A percentile compares a stretch with the other conserved stretches of the same genome.
These are phyloP conservation scores for Chimonanthus praecox DNA, from an alignment of 164 flowering plant genomes.

Conservation along the genomic window DNA sequence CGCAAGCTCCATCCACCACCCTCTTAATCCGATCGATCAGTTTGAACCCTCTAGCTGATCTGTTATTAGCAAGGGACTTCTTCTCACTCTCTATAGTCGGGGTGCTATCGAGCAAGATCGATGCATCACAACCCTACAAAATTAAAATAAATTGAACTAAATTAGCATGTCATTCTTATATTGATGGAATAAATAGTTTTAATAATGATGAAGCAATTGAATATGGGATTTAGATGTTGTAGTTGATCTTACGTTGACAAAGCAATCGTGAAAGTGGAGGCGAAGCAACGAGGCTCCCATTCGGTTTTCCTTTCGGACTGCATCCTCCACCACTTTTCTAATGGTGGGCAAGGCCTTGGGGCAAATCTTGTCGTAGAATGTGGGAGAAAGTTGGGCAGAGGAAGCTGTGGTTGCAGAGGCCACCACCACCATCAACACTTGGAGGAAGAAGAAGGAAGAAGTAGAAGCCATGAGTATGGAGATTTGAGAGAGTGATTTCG, in stretches of 20 bases:
- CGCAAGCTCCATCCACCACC: conserved; percentile 20
- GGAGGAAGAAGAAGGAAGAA: neutral
- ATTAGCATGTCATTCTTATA: neutral
- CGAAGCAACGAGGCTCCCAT: conserved; percentile 46
- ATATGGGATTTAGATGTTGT: neutral
- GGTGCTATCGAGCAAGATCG: conserved; percentile 38
- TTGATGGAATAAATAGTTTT: neutral
- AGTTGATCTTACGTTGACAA: conserved; percentile 22
- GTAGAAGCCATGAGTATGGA: neutral
- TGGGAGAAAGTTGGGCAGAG: conserved; percentile 17
- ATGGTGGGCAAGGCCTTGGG: conserved; percentile 34
- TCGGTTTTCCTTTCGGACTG: conserved; percentile 24
- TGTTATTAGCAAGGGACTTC: conserved; percentile 20
- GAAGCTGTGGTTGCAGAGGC: conserved; percentile 9
- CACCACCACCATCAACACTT: neutral
- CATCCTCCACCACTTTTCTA: conserved; percentile 19
- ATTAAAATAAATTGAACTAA: neutral
- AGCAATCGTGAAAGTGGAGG: conserved; percentile 40
- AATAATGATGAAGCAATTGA: neutral
- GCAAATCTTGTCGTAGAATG: conserved; percentile 23
- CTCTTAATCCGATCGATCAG: conserved; percentile 26
- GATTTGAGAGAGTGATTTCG: neutral
- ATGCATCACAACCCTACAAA: conserved; percentile 61
- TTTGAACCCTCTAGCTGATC: conserved; percentile 25
- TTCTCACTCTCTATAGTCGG: conserved; percentile 29